Evolutionary conservation across 2,329 filamentous ascomycete species (phyloP), one percentile per base, ranked within the genome.

Genomic region (Xenoacremonium recifei): DNA sequence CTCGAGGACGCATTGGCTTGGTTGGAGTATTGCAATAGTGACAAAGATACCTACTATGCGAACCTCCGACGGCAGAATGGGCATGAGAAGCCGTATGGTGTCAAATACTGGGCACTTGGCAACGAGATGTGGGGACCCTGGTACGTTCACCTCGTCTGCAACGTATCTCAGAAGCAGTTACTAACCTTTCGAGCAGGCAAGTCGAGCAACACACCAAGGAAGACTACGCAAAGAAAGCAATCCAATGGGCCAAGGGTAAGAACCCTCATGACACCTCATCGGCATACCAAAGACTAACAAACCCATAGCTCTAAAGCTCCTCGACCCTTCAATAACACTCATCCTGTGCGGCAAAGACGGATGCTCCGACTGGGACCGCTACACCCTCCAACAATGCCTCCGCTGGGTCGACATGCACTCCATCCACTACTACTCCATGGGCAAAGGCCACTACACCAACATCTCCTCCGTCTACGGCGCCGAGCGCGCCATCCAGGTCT

Each of bases 11-110:
- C 70, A 3, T 71, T 91, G 25, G 85, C 75, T 9, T 92, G 87
- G 87, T 71, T 92, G 17, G 87, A 92, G 60, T 93, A 92, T 69
- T 92, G 87, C 71, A 92, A 92, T 66, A 82, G 81, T 4, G 78
- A 74, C 10, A 73, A 75, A 43, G 77, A 91, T 64, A 90, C 85
- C 3, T 76, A 91, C 69, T 92, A 88, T 60, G 87, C 87, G 42
- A 90, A 91, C 58, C 71, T 90, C 32, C 79, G 87, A 30, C 76
- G 87, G 15, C 75, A 83, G 53, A 84, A 92, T 65, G 87, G 87
- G 6, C 82, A 79, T 35, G 72, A 82, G 41, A 77, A 88, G 65
- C 87, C 87, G 4, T 91, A 91, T 65, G 81, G 82, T 46, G 60
- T 90, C 52, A 88, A 87, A 65, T 91, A 90, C 72, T 92, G 87